Evolutionary conservation across 768 basidiomycete species (phyloP), one percentile per base, ranked within the genome.

Genomic region (Cubamyces sp.): DNA sequence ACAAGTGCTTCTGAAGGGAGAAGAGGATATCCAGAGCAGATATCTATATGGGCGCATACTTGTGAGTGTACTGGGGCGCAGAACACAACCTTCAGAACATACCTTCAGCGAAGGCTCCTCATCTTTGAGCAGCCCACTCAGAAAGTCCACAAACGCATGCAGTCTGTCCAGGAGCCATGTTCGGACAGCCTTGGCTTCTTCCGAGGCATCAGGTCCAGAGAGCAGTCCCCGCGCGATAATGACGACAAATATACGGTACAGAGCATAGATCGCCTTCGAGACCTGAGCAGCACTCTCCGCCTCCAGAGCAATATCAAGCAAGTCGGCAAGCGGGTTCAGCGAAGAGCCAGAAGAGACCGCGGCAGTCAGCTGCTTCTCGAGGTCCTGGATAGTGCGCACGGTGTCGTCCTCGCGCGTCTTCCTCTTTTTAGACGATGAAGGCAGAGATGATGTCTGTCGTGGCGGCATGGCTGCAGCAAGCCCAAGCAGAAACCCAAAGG

Each of bases 151-250:
- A 74, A 89, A 98, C 2, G 81, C 76, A 54, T 88, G 82, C 52
- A 96, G 76, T 45, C 87, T 79, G 62, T 88, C 92, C 80, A 86
- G 85, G 52, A 95, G 75, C 96, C 96, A 98, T 25, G 79, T 77
- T 64, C 87, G 85, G 7, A 94, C 90, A 12, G 79, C 72, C 61
- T 78, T 79, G 42, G 84, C 82, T 16, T 82, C 83, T 26, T 85
- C 86, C 37, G 83, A 77, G 16, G 79, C 80, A n/a, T 57, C 57
- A 4, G 57, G 54, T 26, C 77, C 76, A 37, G 77, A 78, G 15
- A 94, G 75, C 64, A 86, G 84, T 3, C 86, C 84, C 30, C 80
- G 79, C 3, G 79, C 72, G 50, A 94, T 81, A 39, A 91, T 75
- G 21, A 81, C 66, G 9, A 90, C 84, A 70, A 93, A 94, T 14